Base-by-base conservation (phyloP, 305 asterid genomes). In the Rubia peregrina region DNA sequence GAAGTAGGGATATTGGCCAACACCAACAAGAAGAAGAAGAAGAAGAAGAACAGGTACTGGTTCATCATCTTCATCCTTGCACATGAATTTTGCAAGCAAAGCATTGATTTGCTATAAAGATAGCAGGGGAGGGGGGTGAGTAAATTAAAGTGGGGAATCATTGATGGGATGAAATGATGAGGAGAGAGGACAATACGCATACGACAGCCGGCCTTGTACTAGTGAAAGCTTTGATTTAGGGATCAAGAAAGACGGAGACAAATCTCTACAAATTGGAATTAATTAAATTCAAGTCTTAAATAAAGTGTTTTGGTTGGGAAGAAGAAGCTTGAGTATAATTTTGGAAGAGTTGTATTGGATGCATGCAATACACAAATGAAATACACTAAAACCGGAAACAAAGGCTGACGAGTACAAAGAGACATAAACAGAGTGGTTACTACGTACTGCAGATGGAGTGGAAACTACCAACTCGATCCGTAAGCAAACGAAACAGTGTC, bases 1-100 rank as follows among this genome's bases (percentile, higher is more conserved):
- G 77, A 80, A 74, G 53, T 71, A 55, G 67, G n/a, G 8, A 51
- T 51, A 2, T 6, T 71, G 14, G 61, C 75, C 55, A 62, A 11
- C 66, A 78, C 33, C 13, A 73, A 65, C 3, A 33, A 19, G 17
- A 64, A 14, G 3, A 65, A 65, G 36, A 74, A 36, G 10, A 65
- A 21, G 0, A 21, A 21, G 3, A n/a, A n/a, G n/a, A n/a, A n/a
- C n/a, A n/a, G n/a, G n/a, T 40, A 53, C 22, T 42, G 46, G 3
- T 21, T 21, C 62, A 56, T 7, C 44, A 62, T 21, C 46, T 16
- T 71, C 40, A 4, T 9, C 38, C 38, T 33, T 33, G 3, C 38
- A 3, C 4, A 33, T 33, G 3, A 33, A 33, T 33, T 26, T 33
- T 33, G 38, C 38, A 33, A 3, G 38, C 38, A 33, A 3, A 33